Evolutionary conservation across 2,329 filamentous ascomycete genomes (phyloP).

Genomic region (Monosporascus sp.): DNA sequence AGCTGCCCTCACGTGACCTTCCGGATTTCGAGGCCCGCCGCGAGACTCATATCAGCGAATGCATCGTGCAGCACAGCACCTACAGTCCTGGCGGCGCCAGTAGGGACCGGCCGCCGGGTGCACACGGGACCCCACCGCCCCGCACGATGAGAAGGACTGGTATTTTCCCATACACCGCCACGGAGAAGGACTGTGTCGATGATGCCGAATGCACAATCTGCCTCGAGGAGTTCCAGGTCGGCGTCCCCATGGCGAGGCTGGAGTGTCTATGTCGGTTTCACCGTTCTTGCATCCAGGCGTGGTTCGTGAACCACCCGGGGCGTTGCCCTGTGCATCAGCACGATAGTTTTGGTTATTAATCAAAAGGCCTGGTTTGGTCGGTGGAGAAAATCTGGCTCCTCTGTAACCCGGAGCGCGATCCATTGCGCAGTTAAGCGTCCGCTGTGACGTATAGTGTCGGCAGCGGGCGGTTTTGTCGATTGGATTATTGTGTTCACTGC

Average conservation of each 20-base stretch:
- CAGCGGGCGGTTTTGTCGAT: no score
- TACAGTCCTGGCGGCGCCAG: constrained; percentile 32
- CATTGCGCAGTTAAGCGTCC: no score
- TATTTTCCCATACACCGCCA: constrained; percentile 60
- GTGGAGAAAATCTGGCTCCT: no score
- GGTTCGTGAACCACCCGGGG: constrained; percentile 59
- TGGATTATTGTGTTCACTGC: no score
- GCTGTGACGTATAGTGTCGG: no score
- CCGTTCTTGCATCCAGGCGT: constrained; percentile 52
- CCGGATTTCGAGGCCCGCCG: constrained; percentile 49
- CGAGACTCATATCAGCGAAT: constrained; percentile 53
- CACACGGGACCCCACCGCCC: constrained; percentile 22
- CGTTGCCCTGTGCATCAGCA: constrained; percentile 63
- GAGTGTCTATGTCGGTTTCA: constrained; percentile 65
- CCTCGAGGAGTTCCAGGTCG: constrained; percentile 59
- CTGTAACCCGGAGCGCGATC: no score
- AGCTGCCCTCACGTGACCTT: constrained; percentile 56
- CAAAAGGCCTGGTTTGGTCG: background rate
- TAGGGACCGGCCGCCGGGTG: constrained; percentile 11
- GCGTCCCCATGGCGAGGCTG: constrained; percentile 57
- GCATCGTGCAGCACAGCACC: constrained; percentile 50
- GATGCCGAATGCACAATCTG: constrained; percentile 65
- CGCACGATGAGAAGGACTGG: constrained; percentile 45
- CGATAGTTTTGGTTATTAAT: constrained; percentile 50
- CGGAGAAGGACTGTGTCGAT: constrained; percentile 64